Percentiles rank a stretch among this genome's conserved stretches.
Evolutionary conservation across 2,329 filamentous ascomycete genomes (phyloP).

Genomic region (Phaeosphaeriaceae sp.): DNA sequence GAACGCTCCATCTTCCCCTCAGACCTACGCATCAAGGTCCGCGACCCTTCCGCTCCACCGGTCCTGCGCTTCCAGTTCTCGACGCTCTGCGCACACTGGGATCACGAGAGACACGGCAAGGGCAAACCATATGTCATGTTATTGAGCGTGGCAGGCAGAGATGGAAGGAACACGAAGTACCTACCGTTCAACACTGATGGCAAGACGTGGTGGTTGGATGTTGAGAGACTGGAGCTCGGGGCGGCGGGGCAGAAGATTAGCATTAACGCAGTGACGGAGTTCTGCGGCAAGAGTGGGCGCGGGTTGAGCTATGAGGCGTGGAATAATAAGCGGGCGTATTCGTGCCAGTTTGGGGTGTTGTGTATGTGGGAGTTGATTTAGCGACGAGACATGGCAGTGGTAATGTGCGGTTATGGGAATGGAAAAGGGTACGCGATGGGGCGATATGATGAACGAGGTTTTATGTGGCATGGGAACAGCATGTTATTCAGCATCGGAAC

Average conservation of each 20-base stretch:
- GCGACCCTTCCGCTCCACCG: constrained; percentile 53
- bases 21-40: constrained; percentile 66
- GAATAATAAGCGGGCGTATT: constrained; percentile 47
- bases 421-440: too few relatives aligned
- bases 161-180: constrained; percentile 73
- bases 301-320: constrained; percentile 56
- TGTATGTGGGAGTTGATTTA: constrained; percentile 63
- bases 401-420: neutral
- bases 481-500: too few relatives aligned
- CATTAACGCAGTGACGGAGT: constrained; percentile 67
- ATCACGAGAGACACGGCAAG: constrained; percentile 70
- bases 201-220: constrained; percentile 82
- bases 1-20: constrained; percentile 69
- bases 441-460: too few relatives aligned
- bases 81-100: constrained; percentile 84
- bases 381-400: neutral
- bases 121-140: constrained; percentile 75
- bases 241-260: constrained; percentile 65
- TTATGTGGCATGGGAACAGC: too few relatives aligned
- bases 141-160: constrained; percentile 66
- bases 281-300: constrained; percentile 59
- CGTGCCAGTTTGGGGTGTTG: constrained; percentile 57
- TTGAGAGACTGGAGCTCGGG: constrained; percentile 62
- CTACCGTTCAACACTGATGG: constrained; percentile 77
- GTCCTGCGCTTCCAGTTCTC: constrained; percentile 80